Percentiles rank a stretch among this genome's conserved stretches.
Conservation (phyloP, 352 stramenopile genomes). For the Phytophthora pseudosyringae region DNA sequence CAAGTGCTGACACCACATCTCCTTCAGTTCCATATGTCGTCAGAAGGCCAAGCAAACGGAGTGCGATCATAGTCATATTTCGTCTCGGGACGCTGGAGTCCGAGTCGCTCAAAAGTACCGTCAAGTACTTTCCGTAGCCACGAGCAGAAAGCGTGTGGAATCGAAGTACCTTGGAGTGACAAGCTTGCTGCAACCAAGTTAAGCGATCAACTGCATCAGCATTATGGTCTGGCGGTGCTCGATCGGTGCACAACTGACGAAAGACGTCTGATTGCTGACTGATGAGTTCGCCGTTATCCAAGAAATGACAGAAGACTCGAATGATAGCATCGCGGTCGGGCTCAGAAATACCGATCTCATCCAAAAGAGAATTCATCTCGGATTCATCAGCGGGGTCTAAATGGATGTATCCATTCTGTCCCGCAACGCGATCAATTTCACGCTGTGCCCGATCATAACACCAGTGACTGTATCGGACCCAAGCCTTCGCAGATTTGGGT, state of each 20-base stretch:
- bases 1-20: constrained; percentile 47
- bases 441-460: constrained; percentile 62
- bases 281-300: constrained; percentile 56
- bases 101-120: constrained; percentile 12
- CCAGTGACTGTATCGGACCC: constrained; percentile 77
- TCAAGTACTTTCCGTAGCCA: constrained; percentile 53
- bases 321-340: constrained; percentile 44
- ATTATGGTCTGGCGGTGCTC: constrained; percentile 9
- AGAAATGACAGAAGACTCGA: constrained; percentile 53
- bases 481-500: constrained; percentile 51
- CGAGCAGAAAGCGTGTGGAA: constrained; percentile 49
- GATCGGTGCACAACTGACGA: constrained; percentile 39
- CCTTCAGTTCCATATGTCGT: constrained; percentile 64
- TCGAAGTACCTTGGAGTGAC: constrained; percentile 40
- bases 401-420: constrained; percentile 60
- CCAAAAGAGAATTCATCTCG: constrained; percentile 44
- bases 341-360: constrained; percentile 44
- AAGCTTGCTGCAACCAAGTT: constrained; percentile 41
- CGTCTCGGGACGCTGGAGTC: constrained; percentile 21
- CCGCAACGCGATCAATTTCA: constrained; percentile 47
- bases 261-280: constrained; percentile 45
- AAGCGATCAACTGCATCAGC: constrained; percentile 34
- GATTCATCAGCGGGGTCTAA: constrained; percentile 52
- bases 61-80: constrained; percentile 52
- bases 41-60: constrained; percentile 74